Evolutionary conservation across 176 grass and related monocot species (phyloP), one percentile per base, ranked within the genome.

Genomic region (Bothriochloa decipiens): DNA sequence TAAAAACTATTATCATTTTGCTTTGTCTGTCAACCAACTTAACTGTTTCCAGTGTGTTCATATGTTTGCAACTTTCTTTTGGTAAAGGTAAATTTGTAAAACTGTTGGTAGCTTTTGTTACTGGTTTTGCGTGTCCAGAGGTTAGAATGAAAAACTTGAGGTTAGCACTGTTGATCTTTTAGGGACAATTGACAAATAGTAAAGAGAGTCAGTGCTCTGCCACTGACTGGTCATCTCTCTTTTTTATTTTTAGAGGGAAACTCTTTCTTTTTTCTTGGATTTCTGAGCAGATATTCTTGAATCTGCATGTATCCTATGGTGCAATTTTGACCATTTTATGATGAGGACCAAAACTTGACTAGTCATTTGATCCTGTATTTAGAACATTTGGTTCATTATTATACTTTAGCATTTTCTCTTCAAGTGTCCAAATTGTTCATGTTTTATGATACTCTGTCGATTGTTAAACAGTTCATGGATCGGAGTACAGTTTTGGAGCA

Each of bases 401-500:
- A 50, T 74, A 28, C 50, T 66, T 83, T 83, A 58, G 10, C 61
- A 25, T 6, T 77, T 74, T 66, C 70, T 20, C 11, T 82, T 7
- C 11, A 80, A 72, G n/a, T 65, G 7, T 57, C 58, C 62, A 84
- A 35, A 26, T 85, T 70, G 27, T 73, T 81, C 47, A 88, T 71
- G 45, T 39, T 83, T 22, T 74, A 46, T 77, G 52, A 85, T 65
- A 53, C 53, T 86, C 46, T 73, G 0, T 61, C 25, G 22, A 61
- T 61, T 82, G 20, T 81, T 33, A 12, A 77, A 90, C 91, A 99
- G 96, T 96, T 42, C 91, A 96, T 79, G 89, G 93, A 78, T 85
- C 86, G 3, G 96, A 99, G 74, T 99, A 94, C 75, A 91, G 89
- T 40, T 99, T 96, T 86, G 96, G 96, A 87, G 96, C 93, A 26